phyloP scores from a whole-genome alignment of 768 basidiomycete genomes.

The Termitomyces sp. region DNA sequence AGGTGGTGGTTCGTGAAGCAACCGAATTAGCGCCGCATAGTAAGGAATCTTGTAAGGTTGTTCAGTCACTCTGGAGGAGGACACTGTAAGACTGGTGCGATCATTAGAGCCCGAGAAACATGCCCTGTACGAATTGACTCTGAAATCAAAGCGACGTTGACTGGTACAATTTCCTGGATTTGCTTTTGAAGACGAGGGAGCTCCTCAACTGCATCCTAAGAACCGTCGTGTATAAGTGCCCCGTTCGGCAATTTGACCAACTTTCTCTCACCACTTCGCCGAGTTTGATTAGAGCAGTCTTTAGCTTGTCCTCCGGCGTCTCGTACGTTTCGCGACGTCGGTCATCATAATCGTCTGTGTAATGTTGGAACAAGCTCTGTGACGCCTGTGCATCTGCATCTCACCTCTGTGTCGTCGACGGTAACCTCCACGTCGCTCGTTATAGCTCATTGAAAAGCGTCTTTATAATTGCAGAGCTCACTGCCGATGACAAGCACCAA shows the following conservation, averaged over 20 bases:
- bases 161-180: slow-evolving; percentile 52
- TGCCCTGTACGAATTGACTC: slow-evolving; percentile 76
- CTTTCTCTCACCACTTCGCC: slow-evolving; percentile 71
- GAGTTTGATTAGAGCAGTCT: slow-evolving; percentile 59
- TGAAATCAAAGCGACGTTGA: slow-evolving; percentile 57
- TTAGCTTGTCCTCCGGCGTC: slow-evolving; percentile 69
- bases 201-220: slow-evolving; percentile 67
- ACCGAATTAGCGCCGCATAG: slow-evolving; percentile 75
- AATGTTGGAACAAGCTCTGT: slow-evolving; percentile 15
- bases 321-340: slow-evolving; percentile 59
- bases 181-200: slow-evolving; percentile 59
- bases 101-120: slow-evolving; percentile 13
- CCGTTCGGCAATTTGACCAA: not conserved
- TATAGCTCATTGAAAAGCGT: slow-evolving; percentile 42
- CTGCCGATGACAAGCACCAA: not conserved
- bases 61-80: slow-evolving; percentile 63
- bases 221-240: slow-evolving; percentile 4
- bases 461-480: slow-evolving; percentile 12
- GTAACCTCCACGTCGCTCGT: slow-evolving; percentile 46
- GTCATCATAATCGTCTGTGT: slow-evolving; percentile 64
- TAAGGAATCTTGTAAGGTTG: slow-evolving; percentile 92
- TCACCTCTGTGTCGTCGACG: slow-evolving; percentile 52
- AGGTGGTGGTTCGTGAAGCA: slow-evolving; percentile 52
- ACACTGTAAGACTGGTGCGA: not conserved
- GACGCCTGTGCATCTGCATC: slow-evolving; percentile 18